phyloP scores from a whole-genome alignment of 108 stramenopile species.

The Skeletonema marinoi region DNA sequence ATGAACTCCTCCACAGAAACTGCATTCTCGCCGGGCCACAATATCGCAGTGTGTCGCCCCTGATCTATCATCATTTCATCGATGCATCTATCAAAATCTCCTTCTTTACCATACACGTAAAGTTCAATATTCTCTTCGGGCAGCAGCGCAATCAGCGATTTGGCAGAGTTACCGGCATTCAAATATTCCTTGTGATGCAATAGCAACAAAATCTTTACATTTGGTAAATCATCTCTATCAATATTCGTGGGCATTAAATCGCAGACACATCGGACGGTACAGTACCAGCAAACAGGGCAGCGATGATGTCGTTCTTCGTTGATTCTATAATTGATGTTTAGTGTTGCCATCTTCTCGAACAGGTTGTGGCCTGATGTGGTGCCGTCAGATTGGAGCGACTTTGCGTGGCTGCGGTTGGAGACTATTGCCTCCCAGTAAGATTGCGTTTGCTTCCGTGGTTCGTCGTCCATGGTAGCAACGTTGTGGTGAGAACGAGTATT shows the following conservation, averaged over 20 bases:
- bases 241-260: neutral
- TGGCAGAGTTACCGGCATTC: slow-evolving; percentile 33
- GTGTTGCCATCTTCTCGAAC: slow-evolving; percentile 8
- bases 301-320: slow-evolving; percentile 2
- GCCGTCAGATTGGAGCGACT: neutral
- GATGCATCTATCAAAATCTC: slow-evolving; percentile 23
- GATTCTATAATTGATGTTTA: slow-evolving; percentile 3
- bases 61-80: slow-evolving; percentile 12
- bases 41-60: slow-evolving; percentile 9
- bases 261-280: neutral
- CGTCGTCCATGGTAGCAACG: neutral
- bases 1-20: slow-evolving; percentile 17
- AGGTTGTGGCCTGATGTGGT: neutral
- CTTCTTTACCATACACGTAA: slow-evolving; percentile 24
- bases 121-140: slow-evolving; percentile 6
- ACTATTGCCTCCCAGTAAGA: neutral
- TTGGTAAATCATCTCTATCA: neutral
- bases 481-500: too few relatives aligned
- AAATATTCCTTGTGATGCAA: slow-evolving; percentile 37
- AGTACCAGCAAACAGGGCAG: slow-evolving; percentile 1
- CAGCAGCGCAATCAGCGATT: slow-evolving; percentile 20
- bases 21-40: slow-evolving; percentile 36
- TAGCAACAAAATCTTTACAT: neutral
- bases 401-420: neutral
- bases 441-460: neutral